Base-by-base conservation (phyloP, 495 filamentous ascomycete species). In the Parathielavia appendiculata region DNA sequence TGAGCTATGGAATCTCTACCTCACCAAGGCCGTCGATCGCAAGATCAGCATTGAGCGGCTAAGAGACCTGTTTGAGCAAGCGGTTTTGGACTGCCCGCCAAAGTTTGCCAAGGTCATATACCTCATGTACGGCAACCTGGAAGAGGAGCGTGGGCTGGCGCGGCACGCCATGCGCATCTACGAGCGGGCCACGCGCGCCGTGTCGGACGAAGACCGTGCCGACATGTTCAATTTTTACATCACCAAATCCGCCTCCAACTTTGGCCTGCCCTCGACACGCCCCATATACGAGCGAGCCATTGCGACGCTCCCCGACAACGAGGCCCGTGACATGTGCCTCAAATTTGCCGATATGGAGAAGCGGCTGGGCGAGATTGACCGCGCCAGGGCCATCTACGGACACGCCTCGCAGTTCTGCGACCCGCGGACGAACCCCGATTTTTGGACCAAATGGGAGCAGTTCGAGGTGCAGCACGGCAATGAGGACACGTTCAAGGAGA, bases 221-320 rank as follows among this genome's bases (percentile, higher is more conserved):
- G 95, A 96, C 70, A 96, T 99, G 91, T 99, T 97, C 77, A 92
- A 96, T 69, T 96, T 97, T 69, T 99, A 97, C 79, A 96, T 99
- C 70, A 97, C 95, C 48, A 97, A 99, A 69, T 96, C 92, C 1
- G 93, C 93, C 0, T 95, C 92, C 11, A 99, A 99, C 71, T 99
- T 99, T 62, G 93, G 93, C 8, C 80, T 99, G 22, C 88, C 93
- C 1, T 97, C 93, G 8, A 96, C 93, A n/a, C 80, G 93, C 38
- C 86, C 90, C 1, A 97, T 99, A 69, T 99, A 99, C 76, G 93
- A 97, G 73, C 85, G 91, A 46, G 92, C 92, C 19, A 95, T 99
- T 54, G 85, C 87, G 6, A 87, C 91, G 23, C 77, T 99, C 30
- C 93, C 95, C 0, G 95, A 99, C 70, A 86, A 83, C 65, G 93